Conservation (phyloP, 2,329 filamentous ascomycete species). For the Botrytis fabae region DNA sequence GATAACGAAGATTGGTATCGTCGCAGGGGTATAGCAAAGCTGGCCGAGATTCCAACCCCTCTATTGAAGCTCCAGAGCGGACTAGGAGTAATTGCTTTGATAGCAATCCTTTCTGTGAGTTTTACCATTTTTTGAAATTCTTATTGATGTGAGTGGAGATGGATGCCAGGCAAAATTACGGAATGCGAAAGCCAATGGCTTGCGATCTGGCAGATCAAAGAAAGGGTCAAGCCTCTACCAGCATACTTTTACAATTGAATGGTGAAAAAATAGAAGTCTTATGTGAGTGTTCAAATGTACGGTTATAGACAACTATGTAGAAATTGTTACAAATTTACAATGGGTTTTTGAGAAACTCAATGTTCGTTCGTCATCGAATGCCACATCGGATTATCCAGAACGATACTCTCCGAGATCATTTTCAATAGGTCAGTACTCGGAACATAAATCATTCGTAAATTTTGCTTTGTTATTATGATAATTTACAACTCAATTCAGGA, state of each 20-base stretch:
- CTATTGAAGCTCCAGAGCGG: conserved; percentile 7
- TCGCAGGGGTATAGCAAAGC: conserved; percentile 7
- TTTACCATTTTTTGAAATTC: conserved; percentile 30
- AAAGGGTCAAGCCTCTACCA: conserved; percentile 5
- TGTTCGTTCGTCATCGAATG: conserved; percentile 20
- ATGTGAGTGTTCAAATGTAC: background rate
- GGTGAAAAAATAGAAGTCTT: background rate
- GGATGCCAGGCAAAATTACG: conserved; percentile 11
- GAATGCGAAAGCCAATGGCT: conserved; percentile 35
- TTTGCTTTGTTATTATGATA: conserved; percentile 9
- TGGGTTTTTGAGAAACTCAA: conserved; percentile 7
- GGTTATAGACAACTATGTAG: background rate
- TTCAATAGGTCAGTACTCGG: background rate
- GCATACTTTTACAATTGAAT: conserved; percentile 12
- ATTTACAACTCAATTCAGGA: conserved; percentile 7
- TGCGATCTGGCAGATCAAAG: conserved; percentile 25
- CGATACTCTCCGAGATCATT: conserved; percentile 11
- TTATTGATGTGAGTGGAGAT: background rate
- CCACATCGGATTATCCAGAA: conserved; percentile 8
- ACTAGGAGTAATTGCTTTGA: conserved; percentile 27
- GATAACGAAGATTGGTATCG: conserved; percentile 12
- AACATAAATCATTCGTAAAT: background rate
- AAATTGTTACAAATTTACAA: conserved; percentile 1
- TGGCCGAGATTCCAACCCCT: conserved; percentile 7
- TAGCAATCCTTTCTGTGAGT: conserved; percentile 28